These are phyloP conservation scores for Mitragyna speciosa DNA, from an alignment of 257 asterid genomes.

Conservation along the genomic window DNA sequence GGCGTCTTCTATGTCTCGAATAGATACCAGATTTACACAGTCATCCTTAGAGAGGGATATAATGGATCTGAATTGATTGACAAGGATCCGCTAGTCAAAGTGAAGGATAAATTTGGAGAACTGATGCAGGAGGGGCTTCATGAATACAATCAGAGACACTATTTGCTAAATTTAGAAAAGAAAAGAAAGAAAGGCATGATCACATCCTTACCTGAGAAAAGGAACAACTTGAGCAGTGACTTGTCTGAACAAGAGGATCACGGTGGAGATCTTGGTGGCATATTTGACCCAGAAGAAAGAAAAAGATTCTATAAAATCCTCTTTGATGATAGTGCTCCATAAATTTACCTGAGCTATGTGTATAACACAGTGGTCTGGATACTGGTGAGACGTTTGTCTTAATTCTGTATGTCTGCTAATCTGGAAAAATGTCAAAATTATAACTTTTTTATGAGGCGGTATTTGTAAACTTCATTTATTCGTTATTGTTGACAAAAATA, in stretches of 20 bases:
- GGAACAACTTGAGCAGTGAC: slow-evolving; percentile 24
- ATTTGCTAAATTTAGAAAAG: slow-evolving; percentile 67
- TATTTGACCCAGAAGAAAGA: slow-evolving; percentile 85
- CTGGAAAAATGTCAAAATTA: neutral
- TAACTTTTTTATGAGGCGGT: neutral
- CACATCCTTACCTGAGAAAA: slow-evolving; percentile 31
- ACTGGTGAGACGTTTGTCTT: neutral
- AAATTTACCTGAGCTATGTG: slow-evolving; percentile 13
- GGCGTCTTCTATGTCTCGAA: slow-evolving; percentile 84
- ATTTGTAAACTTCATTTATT: neutral
- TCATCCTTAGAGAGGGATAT: slow-evolving; percentile 81
- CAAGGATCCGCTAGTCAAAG: slow-evolving; percentile 74
- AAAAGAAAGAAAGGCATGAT: slow-evolving; percentile 56
- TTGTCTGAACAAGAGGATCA: slow-evolving; percentile 32
- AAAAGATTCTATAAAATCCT: slow-evolving; percentile 71
- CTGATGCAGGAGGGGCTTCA: slow-evolving; percentile 90
- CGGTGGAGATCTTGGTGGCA: slow-evolving; percentile 74
- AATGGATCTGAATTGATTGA: slow-evolving; percentile 62
- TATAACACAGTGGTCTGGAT: neutral
- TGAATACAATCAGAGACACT: slow-evolving; percentile 71
- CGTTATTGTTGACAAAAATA: neutral
- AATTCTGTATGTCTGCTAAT: neutral
- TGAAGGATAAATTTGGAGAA: slow-evolving; percentile 88
- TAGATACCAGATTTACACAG: slow-evolving; percentile 64
- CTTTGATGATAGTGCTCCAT: slow-evolving; percentile 58